Conservation (phyloP, 352 stramenopile species). For the Thalassiosira mediterranea region DNA sequence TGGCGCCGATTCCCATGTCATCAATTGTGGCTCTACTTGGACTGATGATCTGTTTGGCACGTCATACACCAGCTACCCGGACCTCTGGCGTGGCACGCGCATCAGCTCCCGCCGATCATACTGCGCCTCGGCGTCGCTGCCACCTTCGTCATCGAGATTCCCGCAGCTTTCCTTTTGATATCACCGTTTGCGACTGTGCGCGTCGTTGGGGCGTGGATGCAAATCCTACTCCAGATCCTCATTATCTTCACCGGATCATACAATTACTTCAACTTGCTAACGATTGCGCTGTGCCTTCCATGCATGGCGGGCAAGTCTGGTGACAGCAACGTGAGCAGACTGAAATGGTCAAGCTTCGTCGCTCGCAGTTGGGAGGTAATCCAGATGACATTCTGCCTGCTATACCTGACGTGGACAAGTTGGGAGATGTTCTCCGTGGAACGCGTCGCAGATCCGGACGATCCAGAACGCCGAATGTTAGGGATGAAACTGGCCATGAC, state of each 20-base stretch:
- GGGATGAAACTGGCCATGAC: slow-evolving; percentile 37
- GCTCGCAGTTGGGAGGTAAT: neutral
- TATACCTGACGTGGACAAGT: slow-evolving; percentile 32
- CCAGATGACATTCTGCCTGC: slow-evolving; percentile 8
- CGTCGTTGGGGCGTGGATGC: slow-evolving; percentile 74
- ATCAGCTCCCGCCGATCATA: slow-evolving; percentile 86
- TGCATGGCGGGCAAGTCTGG: slow-evolving; percentile 34
- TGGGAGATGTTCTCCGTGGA: slow-evolving; percentile 36
- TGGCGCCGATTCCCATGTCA: neutral
- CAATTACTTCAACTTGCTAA: slow-evolving; percentile 94
- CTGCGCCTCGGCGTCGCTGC: slow-evolving; percentile 85
- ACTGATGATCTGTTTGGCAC: neutral
- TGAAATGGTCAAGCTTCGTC: neutral
- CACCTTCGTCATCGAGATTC: slow-evolving; percentile 90
- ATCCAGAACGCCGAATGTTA: slow-evolving; percentile 13
- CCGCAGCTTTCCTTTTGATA: slow-evolving; percentile 87
- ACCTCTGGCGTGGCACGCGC: slow-evolving; percentile 87
- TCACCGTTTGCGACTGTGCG: slow-evolving; percentile 80
- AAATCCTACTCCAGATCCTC: slow-evolving; percentile 87
- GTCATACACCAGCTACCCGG: slow-evolving; percentile 73
- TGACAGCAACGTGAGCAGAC: slow-evolving; percentile 1
- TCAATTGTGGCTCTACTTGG: neutral
- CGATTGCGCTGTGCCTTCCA: slow-evolving; percentile 72
- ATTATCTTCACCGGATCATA: slow-evolving; percentile 92
- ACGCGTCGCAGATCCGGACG: slow-evolving; percentile 4